Conservation (phyloP, 176 grass and related monocot genomes). For the Eleusine coracana region DNA sequence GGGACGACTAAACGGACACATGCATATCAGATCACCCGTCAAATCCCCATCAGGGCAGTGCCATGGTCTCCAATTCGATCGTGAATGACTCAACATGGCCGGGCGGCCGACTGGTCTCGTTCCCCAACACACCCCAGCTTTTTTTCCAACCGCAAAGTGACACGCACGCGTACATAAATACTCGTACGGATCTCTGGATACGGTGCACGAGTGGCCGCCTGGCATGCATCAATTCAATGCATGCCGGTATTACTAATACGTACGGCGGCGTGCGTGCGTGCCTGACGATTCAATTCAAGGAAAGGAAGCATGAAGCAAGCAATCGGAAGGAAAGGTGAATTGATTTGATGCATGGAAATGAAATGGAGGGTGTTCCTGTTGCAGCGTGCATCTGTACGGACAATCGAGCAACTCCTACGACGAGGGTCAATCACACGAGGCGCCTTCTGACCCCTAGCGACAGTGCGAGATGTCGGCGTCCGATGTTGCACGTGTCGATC, state of each 20-base stretch:
- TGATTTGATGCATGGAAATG: no score
- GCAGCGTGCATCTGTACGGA: no score
- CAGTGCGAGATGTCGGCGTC: slow-evolving; percentile 38
- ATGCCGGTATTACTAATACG: no score
- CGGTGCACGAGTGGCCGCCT: neutral
- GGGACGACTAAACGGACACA: slow-evolving; percentile 28
- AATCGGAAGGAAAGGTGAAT: no score
- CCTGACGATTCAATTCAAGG: no score
- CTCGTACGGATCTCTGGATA: neutral
- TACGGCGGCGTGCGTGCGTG: no score
- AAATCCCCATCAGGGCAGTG: slow-evolving; percentile 18
- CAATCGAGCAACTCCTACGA: no score
- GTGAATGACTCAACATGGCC: neutral
- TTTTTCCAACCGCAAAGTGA: neutral
- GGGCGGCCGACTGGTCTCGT: neutral
- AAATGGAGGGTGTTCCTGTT: no score
- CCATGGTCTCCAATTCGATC: no score
- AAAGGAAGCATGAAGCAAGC: no score
- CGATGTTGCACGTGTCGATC: slow-evolving; percentile 44
- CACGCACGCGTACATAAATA: neutral
- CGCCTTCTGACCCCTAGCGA: slow-evolving; percentile 20
- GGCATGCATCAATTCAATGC: no score
- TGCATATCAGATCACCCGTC: slow-evolving; percentile 48
- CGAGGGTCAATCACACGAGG: neutral
- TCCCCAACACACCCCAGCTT: slow-evolving; percentile 16